These are phyloP conservation scores for Candida ovalis DNA, from an alignment of 805 yeast species.

Conservation along the genomic window DNA sequence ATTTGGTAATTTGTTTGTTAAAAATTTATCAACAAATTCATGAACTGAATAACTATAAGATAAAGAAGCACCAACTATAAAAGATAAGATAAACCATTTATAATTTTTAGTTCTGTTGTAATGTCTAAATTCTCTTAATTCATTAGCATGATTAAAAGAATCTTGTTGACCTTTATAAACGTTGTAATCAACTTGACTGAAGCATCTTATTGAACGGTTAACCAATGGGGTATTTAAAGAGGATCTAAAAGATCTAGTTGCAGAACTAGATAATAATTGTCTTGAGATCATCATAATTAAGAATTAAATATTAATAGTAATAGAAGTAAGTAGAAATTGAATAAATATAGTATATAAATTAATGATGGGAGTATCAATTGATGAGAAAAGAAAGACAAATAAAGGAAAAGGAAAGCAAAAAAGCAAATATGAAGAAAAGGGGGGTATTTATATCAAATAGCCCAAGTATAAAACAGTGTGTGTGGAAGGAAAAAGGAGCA, in stretches of 20 bases:
- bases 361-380: too few species aligned
- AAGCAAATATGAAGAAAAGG: too few species aligned
- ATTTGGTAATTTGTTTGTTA: constrained; percentile 19
- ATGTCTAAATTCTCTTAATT: constrained; percentile 6
- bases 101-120: constrained; percentile 11
- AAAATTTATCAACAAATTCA: constrained; percentile 21
- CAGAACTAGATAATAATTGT: background rate
- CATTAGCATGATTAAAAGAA: constrained; percentile 7
- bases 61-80: constrained; percentile 24
- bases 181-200: constrained; percentile 14
- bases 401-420: too few species aligned
- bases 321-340: too few species aligned
- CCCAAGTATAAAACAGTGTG: too few species aligned
- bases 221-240: background rate
- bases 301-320: too few species aligned
- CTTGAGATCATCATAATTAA: background rate
- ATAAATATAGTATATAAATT: too few species aligned
- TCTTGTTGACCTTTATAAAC: constrained; percentile 11
- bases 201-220: background rate
- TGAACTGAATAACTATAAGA: constrained; percentile 28
- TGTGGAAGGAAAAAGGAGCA: too few species aligned
- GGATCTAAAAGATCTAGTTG: background rate
- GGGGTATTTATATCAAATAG: too few species aligned
- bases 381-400: too few species aligned
- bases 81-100: constrained; percentile 16